A percentile compares a stretch with the other conserved stretches of the same genome.
These are phyloP conservation scores for Aspergillus versicolor DNA, from an alignment of 2,329 filamentous ascomycete genomes.

Conservation along the genomic window DNA sequence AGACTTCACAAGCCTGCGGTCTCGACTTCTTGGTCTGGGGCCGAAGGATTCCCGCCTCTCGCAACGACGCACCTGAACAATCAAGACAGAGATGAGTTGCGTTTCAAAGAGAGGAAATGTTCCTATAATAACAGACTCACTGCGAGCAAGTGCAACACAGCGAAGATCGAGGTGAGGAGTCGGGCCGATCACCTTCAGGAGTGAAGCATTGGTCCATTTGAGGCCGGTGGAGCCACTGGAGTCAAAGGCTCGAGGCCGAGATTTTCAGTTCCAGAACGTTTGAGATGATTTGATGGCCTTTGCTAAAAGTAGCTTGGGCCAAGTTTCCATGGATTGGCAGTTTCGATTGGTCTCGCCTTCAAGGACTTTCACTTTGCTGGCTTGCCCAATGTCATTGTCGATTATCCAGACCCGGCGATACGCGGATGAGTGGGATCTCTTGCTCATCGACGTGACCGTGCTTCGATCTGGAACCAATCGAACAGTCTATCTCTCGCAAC, in stretches of 20 bases:
- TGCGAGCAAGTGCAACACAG: neutral
- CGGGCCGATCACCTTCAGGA: neutral
- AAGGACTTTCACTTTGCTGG: neutral
- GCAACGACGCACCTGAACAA: neutral
- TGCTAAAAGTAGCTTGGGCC: neutral
- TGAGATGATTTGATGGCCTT: neutral
- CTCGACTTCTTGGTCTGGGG: neutral
- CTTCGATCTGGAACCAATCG: conserved; percentile 6
- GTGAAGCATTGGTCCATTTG: conserved; percentile 3
- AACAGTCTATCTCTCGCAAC: neutral
- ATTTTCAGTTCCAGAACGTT: conserved; percentile 2
- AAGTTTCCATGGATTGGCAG: neutral
- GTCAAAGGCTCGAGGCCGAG: neutral
- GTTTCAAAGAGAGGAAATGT: neutral
- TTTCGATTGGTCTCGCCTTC: neutral
- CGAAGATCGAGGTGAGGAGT: conserved; percentile 6
- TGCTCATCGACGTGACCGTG: neutral
- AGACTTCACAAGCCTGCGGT: neutral
- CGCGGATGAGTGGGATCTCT: neutral
- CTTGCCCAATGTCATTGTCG: neutral
- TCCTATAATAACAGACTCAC: neutral
- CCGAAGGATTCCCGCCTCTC: neutral
- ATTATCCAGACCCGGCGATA: no score
- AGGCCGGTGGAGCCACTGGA: neutral
- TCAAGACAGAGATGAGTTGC: neutral